phyloP scores from a whole-genome alignment of 306 rosid species.

The Vigna mungo region DNA sequence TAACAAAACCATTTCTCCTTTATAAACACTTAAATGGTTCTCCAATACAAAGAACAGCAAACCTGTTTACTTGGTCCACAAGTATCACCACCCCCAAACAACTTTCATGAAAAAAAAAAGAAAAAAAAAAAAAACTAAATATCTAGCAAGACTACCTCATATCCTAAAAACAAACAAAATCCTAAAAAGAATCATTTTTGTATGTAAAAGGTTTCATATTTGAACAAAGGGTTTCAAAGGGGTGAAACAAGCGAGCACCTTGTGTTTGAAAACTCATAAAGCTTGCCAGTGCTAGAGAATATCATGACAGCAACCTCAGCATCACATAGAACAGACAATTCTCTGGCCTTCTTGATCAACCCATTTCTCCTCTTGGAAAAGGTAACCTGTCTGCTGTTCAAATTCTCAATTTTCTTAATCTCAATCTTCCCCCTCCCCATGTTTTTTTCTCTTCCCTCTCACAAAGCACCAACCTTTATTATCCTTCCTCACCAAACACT shows the following conservation, averaged over 20 bases:
- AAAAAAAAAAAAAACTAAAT: neutral
- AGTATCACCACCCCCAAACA: neutral
- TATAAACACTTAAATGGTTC: neutral
- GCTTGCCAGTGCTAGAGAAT: conserved; percentile 78
- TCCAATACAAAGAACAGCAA: neutral
- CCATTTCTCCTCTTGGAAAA: conserved; percentile 78
- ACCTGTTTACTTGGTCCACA: conserved; percentile 32
- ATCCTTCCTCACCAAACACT: conserved; percentile 24
- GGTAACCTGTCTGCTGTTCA: conserved; percentile 80
- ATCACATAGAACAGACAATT: conserved; percentile 78
- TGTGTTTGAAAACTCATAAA: conserved; percentile 66
- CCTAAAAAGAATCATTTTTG: neutral
- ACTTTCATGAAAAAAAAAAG: neutral
- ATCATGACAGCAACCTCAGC: conserved; percentile 76
- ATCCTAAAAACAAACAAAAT: neutral
- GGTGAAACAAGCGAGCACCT: conserved; percentile 47
- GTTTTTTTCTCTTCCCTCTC: conserved; percentile 21
- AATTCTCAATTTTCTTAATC: conserved; percentile 77
- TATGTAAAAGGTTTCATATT: neutral
- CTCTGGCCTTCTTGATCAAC: conserved; percentile 75
- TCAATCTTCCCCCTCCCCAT: conserved; percentile 86
- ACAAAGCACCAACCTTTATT: conserved; percentile 10
- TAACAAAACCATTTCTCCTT: conserved; percentile 1
- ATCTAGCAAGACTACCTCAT: neutral
- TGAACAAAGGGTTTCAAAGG: conserved; percentile 8